These are phyloP conservation scores for Microstegium vimineum DNA, from an alignment of 176 grass and related monocot species.

Conservation along the genomic window DNA sequence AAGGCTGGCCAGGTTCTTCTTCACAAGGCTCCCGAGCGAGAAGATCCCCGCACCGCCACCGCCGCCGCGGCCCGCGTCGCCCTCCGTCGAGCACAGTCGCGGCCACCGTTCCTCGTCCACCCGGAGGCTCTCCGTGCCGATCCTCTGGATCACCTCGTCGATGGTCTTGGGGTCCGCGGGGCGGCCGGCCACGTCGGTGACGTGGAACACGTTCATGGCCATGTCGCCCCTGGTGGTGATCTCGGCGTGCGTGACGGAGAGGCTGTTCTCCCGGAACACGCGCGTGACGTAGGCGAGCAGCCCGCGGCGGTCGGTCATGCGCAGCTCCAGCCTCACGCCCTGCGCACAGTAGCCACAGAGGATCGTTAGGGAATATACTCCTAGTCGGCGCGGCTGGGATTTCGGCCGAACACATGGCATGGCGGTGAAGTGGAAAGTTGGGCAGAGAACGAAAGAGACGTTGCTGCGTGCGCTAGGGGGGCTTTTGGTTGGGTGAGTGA, in stretches of 20 bases:
- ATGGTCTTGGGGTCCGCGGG: slow-evolving; percentile 66
- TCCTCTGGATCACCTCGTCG: slow-evolving; percentile 58
- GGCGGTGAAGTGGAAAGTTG: slow-evolving; percentile 33
- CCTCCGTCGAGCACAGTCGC: slow-evolving; percentile 38
- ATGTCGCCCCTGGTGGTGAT: slow-evolving; percentile 64
- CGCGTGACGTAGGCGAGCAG: slow-evolving; percentile 90
- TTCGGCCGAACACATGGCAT: slow-evolving; percentile 26
- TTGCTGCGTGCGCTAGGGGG: too few species aligned
- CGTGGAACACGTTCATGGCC: slow-evolving; percentile 76
- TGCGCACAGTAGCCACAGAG: neutral
- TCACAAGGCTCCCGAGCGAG: slow-evolving; percentile 77
- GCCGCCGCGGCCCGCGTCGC: slow-evolving; percentile 9
- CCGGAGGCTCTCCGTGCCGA: slow-evolving; percentile 66
- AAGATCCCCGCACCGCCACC: slow-evolving; percentile 44
- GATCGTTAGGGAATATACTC: slow-evolving; percentile 20
- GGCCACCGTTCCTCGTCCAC: slow-evolving; percentile 52
- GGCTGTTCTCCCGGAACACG: slow-evolving; percentile 80
- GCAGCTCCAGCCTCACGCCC: slow-evolving; percentile 77
- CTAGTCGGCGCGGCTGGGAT: neutral
- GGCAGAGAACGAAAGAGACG: slow-evolving; percentile 19
- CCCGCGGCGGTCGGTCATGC: slow-evolving; percentile 57
- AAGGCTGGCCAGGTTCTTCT: slow-evolving; percentile 80
- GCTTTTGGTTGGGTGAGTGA: neutral
- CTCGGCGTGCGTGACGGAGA: slow-evolving; percentile 77
- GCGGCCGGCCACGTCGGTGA: slow-evolving; percentile 55